Base-by-base conservation (phyloP, 129 eudicot species). In the Centrapalus pauciflorus region DNA sequence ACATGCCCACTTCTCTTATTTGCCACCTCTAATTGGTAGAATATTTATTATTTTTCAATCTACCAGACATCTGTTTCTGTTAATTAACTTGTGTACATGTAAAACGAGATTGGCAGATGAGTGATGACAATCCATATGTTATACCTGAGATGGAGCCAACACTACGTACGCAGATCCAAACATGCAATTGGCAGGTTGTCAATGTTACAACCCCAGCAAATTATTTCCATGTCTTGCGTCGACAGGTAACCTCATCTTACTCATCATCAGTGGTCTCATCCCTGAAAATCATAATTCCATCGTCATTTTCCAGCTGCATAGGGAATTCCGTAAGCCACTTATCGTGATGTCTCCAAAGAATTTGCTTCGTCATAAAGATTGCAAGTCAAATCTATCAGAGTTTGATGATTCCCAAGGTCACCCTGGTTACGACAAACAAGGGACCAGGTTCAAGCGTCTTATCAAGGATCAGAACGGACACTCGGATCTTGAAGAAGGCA, bases 181-280 rank as follows among this genome's bases (percentile, higher is more conserved):
- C 85, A 78, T 81, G 95, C 84, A 93, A 93, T 79, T 93, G 98
- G 98, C 98, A 93, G 73, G 96, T 93, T 59, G 98, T 93, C 38
- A 93, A 93, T 54, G 92, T 85, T 14, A 93, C 98, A 4, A 93
- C 98, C 23, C 98, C 98, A 0, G 96, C 98, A 14, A 93, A 93
- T 57, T 93, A 93, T 80, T 93, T 93, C 89, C 98, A 93, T 57
- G 98, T 88, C 45, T 73, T 93, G 61, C 83, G 98, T 51, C 94
- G 98, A 34, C 98, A 92, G 83, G 98, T 92, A 67, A 73, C 85
- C 57, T 64, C 7, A 20, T 46, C 23, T 40, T 34, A 25, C 5
- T 24, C 14, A 12, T 50, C 58, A 19, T 65, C 6, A 33, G 5
- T 2, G 13, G 17, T 65, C 12, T 45, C 25, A 30, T n/a, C n/a